A percentile compares a stretch with the other conserved stretches of the same genome.
Evolutionary conservation across 257 asterid species (phyloP).

Genomic region (Solanum habrochaites): DNA sequence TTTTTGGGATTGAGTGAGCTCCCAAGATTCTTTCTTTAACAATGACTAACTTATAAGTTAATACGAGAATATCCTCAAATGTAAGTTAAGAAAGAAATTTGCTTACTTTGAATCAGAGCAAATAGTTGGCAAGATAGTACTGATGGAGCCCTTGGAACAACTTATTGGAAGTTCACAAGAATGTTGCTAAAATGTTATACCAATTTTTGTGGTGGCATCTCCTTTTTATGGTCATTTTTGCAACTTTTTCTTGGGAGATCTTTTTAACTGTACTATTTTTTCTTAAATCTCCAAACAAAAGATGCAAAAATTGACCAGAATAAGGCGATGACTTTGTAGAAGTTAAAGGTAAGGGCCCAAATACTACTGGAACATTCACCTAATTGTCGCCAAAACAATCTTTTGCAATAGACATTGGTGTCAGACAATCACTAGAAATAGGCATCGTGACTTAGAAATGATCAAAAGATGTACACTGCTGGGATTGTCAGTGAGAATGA

Average conservation of each 20-base stretch:
- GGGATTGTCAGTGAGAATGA: neutral
- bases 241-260: neutral
- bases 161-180: neutral
- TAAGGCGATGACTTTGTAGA: neutral
- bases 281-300: neutral
- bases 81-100: neutral
- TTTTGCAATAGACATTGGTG: neutral
- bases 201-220: neutral
- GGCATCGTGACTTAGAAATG: neutral
- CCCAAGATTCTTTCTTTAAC: neutral
- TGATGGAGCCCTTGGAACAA: neutral
- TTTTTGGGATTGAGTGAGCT: neutral
- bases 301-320: neutral
- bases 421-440: neutral
- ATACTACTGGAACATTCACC: neutral
- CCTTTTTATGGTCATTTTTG: neutral
- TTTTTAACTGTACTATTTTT: neutral
- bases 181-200: neutral
- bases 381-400: neutral
- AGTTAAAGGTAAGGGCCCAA: neutral
- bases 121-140: neutral
- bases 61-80: neutral
- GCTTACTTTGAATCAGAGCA: neutral
- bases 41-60: neutral
- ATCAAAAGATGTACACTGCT: neutral